Base-by-base conservation (phyloP, 2,329 filamentous ascomycete genomes). In the Cryphonectria parasitica region DNA sequence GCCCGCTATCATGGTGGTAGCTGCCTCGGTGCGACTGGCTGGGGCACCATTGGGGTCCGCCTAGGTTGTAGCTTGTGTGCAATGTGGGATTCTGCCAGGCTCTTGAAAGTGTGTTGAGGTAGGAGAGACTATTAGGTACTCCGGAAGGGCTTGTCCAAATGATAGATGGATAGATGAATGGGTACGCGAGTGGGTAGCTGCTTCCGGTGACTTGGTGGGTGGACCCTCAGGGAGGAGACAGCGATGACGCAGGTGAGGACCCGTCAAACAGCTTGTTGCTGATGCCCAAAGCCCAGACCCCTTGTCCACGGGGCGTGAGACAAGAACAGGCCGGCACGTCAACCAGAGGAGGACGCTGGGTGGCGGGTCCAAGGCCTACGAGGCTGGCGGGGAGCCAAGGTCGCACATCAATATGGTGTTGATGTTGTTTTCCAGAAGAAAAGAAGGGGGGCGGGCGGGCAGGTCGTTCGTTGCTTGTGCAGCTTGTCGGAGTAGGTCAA, bases 1-100 rank as follows among this genome's bases (percentile, higher is more conserved):
- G 39, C 54, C 56, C 54, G 65, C 65, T 72, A 61, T 66, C 70
- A 72, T 72, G 68, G 68, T 61, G 61, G 65, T 66, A 65, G 62
- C 43, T 66, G 68, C 60, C 41, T 66, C 56, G 61, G 63, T 63
- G 25, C 52, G 34, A 64, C 61, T 56, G 56, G 13, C 25, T 64
- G 41, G 54, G 67, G 58, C 64, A 70, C 60, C 64, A 69, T 58
- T 58, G 49, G 31, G 64, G 25, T 56, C 49, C 49, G 34, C 64
- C 49, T 52, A 43, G 56, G 64, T 19, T 15, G 28, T n/a, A 34
- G 34, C 3, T 34, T 34, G 36, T 41, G 36, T 41, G 45, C 31
- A 52, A 41, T 34, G 64, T 22, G 64, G 13, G 34, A 49, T 64
- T 45, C 10, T 31, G 36, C 36, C 36, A 43, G n/a, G 36, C 22